Conservation (phyloP, 2,329 filamentous ascomycete species). For the Gyromitra esculenta region DNA sequence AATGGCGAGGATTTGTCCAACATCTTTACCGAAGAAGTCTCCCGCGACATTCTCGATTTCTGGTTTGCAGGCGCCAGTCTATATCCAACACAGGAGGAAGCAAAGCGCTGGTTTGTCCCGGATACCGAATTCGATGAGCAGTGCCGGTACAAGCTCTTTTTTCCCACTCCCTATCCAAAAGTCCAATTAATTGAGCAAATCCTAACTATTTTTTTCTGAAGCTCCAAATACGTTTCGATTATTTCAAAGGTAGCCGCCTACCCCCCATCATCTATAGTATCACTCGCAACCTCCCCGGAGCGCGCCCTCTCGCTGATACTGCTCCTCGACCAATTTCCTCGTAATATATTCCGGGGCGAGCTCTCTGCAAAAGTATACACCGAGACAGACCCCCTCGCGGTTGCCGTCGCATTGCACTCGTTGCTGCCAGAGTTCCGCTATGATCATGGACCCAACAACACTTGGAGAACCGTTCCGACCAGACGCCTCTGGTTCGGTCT, state of each 20-base stretch:
- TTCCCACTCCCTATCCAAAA: not conserved
- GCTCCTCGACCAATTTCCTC: conserved; percentile 71
- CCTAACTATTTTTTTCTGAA: conserved; percentile 1
- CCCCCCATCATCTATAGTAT: conserved; percentile 29
- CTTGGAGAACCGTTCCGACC: conserved; percentile 41
- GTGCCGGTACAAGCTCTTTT: conserved; percentile 48
- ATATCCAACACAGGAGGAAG: not conserved
- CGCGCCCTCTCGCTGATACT: conserved; percentile 65
- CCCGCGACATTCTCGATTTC: conserved; percentile 29
- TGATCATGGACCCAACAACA: conserved; percentile 59
- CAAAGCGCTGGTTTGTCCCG: conserved; percentile 53
- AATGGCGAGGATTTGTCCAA: conserved; percentile 3
- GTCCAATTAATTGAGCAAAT: not conserved
- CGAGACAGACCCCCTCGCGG: conserved; percentile 68
- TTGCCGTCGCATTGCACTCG: conserved; percentile 59
- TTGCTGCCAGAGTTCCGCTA: conserved; percentile 58
- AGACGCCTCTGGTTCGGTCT: conserved; percentile 69
- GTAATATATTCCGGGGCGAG: conserved; percentile 69
- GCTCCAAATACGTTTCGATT: conserved; percentile 42
- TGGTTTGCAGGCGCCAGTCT: conserved; percentile 23
- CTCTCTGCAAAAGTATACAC: conserved; percentile 64
- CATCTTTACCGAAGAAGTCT: conserved; percentile 43
- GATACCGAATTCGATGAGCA: conserved; percentile 52
- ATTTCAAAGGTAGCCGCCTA: conserved; percentile 33
- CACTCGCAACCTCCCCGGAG: conserved; percentile 46